Conservation (phyloP, 2,329 filamentous ascomycete species). For the Penicillium aurantiogriseum region DNA sequence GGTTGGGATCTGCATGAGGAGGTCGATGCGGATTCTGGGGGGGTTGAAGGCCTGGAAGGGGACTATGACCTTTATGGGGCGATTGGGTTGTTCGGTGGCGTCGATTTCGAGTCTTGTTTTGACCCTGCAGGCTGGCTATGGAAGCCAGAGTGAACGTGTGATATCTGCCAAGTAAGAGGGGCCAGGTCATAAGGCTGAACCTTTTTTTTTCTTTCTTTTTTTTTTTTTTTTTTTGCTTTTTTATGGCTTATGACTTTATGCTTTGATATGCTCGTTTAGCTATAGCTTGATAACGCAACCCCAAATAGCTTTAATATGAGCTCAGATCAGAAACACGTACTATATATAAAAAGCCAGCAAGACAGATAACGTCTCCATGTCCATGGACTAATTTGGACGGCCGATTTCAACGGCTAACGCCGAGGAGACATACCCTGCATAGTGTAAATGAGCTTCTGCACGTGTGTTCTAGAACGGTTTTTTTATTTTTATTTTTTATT, state of each 20-base stretch:
- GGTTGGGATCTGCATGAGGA: constrained; percentile 63
- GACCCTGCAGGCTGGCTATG: constrained; percentile 50
- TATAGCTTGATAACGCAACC: background rate
- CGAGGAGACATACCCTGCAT: constrained; percentile 10
- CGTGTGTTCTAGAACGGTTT: constrained; percentile 23
- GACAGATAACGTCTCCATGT: background rate
- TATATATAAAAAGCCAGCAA: background rate
- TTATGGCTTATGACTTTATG: background rate
- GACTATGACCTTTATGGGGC: constrained; percentile 63
- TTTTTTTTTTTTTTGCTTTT: background rate
- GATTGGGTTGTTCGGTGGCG: constrained; percentile 61
- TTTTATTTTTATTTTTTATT: background rate
- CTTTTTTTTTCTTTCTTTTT: background rate
- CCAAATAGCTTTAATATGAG: background rate
- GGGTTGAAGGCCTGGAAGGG: constrained; percentile 66
- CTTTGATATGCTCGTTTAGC: too few relatives aligned
- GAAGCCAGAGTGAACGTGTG: constrained; percentile 22
- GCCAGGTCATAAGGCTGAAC: constrained; percentile 12
- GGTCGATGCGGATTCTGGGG: constrained; percentile 54
- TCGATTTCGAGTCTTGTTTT: constrained; percentile 59
- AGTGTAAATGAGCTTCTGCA: constrained; percentile 6
- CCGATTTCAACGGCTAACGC: constrained; percentile 14
- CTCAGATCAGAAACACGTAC: background rate
- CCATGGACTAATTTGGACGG: background rate
- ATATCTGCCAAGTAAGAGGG: constrained; percentile 1